Base-by-base conservation (phyloP, 768 basidiomycete genomes). In the Roridomyces roridus region DNA sequence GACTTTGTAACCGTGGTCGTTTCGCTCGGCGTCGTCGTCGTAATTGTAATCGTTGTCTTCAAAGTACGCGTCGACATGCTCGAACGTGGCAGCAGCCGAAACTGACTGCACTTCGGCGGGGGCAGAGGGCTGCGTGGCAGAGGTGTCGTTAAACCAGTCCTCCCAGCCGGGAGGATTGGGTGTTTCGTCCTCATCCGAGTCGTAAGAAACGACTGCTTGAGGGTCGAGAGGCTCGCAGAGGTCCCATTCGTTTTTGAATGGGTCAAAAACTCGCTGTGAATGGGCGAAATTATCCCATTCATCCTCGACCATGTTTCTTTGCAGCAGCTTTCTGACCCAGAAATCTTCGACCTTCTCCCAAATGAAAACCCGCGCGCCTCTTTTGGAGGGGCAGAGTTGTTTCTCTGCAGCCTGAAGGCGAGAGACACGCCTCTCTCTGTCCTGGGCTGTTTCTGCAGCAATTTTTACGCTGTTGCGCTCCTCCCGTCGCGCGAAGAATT, bases 261-360 rank as follows among this genome's bases (percentile, higher is more conserved):
- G 20, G 25, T 56, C 40, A 23, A 48, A 56, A 11, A 47, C 7
- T 20, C 54, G 54, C 46, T 56, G 54, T 15, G 41, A 40, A 20
- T 17, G 1, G 6, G 54, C 35, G 17, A 48, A 48, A 10, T 56
- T 40, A 23, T 56, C 29, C 54, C 54, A 56, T 20, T 10, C 20
- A 8, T 56, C 46, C 1, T 25, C 46, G 11, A 41, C 54, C 9
- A 11, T 6, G 31, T 0, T 17, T 4, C 51, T 21, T 24, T 46
- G 44, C 15, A 46, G 5, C 4, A 35, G 11, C 28, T 26, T 2
- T 10, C 52, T 43, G 7, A 54, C 28, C 17, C n/a, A 46, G 15
- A 46, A 46, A 5, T 34, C 45, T 3, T 23, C 15, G 14, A 45
- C 52, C 45, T 36, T 26, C 28, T 54, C 52, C 52, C 52, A 54